Percentiles rank a stretch among this genome's conserved stretches.
Conservation (phyloP, 768 basidiomycete genomes). For the Russula brevipes region DNA sequence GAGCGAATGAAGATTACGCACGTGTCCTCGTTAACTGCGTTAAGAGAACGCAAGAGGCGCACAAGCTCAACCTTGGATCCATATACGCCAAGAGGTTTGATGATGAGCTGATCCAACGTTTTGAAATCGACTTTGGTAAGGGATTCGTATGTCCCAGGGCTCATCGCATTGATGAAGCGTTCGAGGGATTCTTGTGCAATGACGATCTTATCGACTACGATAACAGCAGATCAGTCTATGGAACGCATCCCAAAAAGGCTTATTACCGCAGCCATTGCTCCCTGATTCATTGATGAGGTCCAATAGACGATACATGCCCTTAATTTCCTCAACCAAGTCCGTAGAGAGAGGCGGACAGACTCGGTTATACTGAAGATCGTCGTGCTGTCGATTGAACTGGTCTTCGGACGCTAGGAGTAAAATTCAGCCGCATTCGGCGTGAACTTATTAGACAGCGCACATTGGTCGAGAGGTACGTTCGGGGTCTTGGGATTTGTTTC, state of each 20-base stretch:
- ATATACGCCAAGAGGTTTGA: conserved; percentile 54
- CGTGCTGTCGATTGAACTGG: neutral
- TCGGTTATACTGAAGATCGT: no score
- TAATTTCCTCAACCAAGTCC: conserved; percentile 27
- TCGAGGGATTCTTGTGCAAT: conserved; percentile 48
- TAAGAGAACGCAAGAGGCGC: conserved; percentile 37
- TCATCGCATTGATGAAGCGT: conserved; percentile 43
- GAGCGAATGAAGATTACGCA: conserved; percentile 28
- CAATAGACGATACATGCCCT: conserved; percentile 47
- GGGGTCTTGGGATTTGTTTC: neutral
- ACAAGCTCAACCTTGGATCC: conserved; percentile 51
- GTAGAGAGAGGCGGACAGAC: no score
- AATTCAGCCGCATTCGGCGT: neutral
- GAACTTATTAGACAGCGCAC: neutral
- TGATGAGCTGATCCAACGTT: conserved; percentile 39
- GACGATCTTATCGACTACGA: conserved; percentile 55
- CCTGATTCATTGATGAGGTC: conserved; percentile 49
- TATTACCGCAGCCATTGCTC: conserved; percentile 47
- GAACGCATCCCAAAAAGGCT: neutral
- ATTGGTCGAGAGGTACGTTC: neutral
- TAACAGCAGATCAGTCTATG: neutral
- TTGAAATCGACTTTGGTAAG: conserved; percentile 29
- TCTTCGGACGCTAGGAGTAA: neutral
- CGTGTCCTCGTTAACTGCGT: conserved; percentile 37
- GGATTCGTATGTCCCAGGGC: conserved; percentile 47